These are phyloP conservation scores for Vitis hybrid DNA, from an alignment of 177 flowering plant species.

Conservation along the genomic window DNA sequence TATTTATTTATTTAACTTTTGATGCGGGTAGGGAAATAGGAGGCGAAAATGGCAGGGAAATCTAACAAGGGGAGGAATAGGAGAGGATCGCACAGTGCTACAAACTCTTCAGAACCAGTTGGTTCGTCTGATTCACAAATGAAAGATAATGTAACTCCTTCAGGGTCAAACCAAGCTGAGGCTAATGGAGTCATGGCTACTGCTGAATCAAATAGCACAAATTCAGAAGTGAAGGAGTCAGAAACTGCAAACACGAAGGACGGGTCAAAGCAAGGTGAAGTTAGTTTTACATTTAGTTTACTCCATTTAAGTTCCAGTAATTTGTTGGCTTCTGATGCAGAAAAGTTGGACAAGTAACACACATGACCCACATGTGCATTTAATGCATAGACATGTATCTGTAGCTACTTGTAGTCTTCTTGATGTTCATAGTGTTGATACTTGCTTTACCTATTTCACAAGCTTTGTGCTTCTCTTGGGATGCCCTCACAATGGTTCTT, in stretches of 20 bases:
- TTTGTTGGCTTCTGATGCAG: too few species aligned
- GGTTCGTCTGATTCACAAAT: conserved; percentile 29
- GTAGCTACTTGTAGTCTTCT: too few species aligned
- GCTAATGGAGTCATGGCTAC: conserved; percentile 36
- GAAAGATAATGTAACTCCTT: conserved; percentile 20
- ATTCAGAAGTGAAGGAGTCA: conserved; percentile 29
- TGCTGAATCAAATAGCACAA: conserved; percentile 15
- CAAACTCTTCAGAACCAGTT: conserved; percentile 30
- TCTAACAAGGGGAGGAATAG: conserved; percentile 64
- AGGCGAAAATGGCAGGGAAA: conserved; percentile 75
- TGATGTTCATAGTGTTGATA: too few species aligned
- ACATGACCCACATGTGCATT: too few species aligned
- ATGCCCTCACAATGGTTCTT: too few species aligned
- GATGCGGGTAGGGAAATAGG: background rate
- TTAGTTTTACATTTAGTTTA: conserved; percentile 2
- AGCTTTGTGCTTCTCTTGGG: too few species aligned
- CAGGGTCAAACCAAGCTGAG: conserved; percentile 25
- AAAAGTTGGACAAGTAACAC: too few species aligned
- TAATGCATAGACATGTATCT: too few species aligned
- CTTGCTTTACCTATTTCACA: too few species aligned
- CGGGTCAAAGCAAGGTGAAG: conserved; percentile 49
- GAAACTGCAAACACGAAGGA: conserved; percentile 23
- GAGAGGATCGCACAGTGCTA: conserved; percentile 40
- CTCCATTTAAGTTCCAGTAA: background rate
- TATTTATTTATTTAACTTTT: background rate